Conservation (phyloP, 495 filamentous ascomycete species). For the Hyaloscypha hepaticicola region DNA sequence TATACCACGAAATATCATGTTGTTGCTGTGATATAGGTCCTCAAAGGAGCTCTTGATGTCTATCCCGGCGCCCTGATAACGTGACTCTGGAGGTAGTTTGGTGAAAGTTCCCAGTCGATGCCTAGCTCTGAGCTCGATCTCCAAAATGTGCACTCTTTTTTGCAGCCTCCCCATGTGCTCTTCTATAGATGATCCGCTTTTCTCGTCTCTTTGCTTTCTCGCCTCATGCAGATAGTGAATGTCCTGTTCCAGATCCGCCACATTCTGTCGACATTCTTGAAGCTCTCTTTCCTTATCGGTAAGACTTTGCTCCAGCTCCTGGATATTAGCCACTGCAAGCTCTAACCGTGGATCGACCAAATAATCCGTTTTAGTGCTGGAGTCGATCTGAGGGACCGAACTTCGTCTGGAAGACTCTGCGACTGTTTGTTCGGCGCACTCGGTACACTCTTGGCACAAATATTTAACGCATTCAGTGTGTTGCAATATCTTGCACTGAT, state of each 20-base stretch:
- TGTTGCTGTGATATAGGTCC: background rate
- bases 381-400: background rate
- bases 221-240: background rate
- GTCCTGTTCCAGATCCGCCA: background rate
- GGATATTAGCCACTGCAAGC: background rate
- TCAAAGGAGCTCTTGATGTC: background rate
- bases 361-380: background rate
- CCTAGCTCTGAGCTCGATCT: background rate
- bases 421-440: background rate
- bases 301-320: background rate
- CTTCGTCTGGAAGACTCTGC: too few relatives aligned
- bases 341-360: background rate
- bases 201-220: background rate
- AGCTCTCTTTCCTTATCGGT: background rate
- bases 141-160: background rate
- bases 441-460: background rate
- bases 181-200: background rate
- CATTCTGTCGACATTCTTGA: background rate
- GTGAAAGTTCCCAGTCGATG: conserved; percentile 1
- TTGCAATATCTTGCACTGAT: background rate
- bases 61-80: background rate
- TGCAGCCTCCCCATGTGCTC: background rate
- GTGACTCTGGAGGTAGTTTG: background rate
- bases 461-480: background rate
- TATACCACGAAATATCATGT: background rate